phyloP scores from a whole-genome alignment of 1,284 basidiomycete genomes.

The Exsudoporus floridanus region DNA sequence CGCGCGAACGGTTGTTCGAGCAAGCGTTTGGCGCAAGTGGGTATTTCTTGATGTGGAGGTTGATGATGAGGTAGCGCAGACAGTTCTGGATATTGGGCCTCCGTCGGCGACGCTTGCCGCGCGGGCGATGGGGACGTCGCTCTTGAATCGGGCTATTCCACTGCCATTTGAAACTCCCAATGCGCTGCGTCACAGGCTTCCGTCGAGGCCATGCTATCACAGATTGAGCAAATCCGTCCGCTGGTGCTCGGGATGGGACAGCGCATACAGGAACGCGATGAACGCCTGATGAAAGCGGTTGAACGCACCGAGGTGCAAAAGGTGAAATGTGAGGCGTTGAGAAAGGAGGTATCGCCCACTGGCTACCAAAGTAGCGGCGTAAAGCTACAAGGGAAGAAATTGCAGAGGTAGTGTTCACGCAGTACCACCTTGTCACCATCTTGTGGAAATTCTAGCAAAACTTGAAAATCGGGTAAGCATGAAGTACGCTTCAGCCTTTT shows the following conservation, averaged over 20 bases:
- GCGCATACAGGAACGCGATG: conserved; percentile 62
- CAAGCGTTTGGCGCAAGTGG: conserved; percentile 67
- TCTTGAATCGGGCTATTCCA: conserved; percentile 19
- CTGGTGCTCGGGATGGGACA: conserved; percentile 77
- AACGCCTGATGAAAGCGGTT: conserved; percentile 58
- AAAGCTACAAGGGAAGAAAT: background rate
- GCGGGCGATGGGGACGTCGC: conserved; percentile 28
- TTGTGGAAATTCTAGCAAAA: conserved; percentile 33
- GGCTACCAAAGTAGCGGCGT: conserved; percentile 18
- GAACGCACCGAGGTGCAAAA: conserved; percentile 62
- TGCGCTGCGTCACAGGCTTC: conserved; percentile 21
- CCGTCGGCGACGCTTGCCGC: conserved; percentile 30
- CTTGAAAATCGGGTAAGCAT: conserved; percentile 24
- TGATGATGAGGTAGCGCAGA: conserved; percentile 7
- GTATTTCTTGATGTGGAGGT: background rate
- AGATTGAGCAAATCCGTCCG: conserved; percentile 68
- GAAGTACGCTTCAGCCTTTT: conserved; percentile 32
- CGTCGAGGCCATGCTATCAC: conserved; percentile 43
- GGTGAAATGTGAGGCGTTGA: conserved; percentile 35
- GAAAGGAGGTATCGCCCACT: conserved; percentile 23
- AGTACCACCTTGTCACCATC: conserved; percentile 11
- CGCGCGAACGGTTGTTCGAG: conserved; percentile 70
- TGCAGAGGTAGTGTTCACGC: conserved; percentile 5
- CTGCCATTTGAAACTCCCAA: conserved; percentile 17
- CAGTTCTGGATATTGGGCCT: conserved; percentile 53